Percentiles rank a stretch among this genome's conserved stretches.
These are phyloP conservation scores for Gossypium raimondii DNA, from an alignment of 345 rosid species.

Conservation along the genomic window DNA sequence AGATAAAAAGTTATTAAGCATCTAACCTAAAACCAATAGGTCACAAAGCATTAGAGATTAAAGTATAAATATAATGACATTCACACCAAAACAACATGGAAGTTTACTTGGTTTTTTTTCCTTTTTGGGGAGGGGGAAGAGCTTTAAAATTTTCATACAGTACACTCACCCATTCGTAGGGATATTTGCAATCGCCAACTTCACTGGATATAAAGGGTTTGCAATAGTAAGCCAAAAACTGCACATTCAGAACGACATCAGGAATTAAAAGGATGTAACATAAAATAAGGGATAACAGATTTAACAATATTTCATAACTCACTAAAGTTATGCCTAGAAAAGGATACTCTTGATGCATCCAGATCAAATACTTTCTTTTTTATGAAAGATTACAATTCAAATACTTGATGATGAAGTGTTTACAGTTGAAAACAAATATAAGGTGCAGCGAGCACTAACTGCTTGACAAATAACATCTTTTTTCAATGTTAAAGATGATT, in stretches of 20 bases:
- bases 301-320: not conserved
- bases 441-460: conserved; percentile 29
- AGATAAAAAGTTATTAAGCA: no score
- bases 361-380: no score
- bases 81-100: not conserved
- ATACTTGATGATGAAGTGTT: no score
- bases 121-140: not conserved
- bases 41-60: not conserved
- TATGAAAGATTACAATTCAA: not conserved
- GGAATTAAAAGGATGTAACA: not conserved
- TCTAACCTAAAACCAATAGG: no score
- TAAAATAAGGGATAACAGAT: not conserved
- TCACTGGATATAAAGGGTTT: conserved; percentile 68
- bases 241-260: conserved; percentile 25
- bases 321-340: not conserved
- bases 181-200: conserved; percentile 45
- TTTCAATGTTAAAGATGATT: not conserved
- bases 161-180: conserved; percentile 76
- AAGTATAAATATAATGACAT: not conserved
- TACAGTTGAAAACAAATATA: not conserved
- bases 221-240: conserved; percentile 74
- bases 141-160: not conserved
- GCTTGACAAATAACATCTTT: not conserved
- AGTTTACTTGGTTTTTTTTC: not conserved
- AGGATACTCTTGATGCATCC: not conserved